Percentiles rank a stretch among this genome's conserved stretches.
Conservation (phyloP, 2,329 filamentous ascomycete species). For the Cladophialophora chaetospira region DNA sequence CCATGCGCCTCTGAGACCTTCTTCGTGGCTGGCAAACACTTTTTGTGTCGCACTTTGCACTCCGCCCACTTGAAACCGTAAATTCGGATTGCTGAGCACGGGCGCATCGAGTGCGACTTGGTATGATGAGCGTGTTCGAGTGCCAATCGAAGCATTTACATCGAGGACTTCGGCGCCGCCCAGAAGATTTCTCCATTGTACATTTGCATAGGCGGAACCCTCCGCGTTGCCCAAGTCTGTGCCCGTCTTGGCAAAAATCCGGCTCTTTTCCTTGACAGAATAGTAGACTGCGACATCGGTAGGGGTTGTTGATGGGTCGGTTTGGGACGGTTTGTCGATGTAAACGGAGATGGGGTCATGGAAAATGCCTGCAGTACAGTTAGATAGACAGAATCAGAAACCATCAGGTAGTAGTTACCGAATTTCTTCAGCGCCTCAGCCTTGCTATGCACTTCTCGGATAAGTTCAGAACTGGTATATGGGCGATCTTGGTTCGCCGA, state of each 20-base stretch:
- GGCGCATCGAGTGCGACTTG: conserved; percentile 83
- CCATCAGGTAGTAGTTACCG: conserved; percentile 54
- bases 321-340: conserved; percentile 72
- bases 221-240: conserved; percentile 93
- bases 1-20: conserved; percentile 76
- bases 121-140: conserved; percentile 87
- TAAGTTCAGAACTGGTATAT: conserved; percentile 78
- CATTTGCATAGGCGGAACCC: conserved; percentile 87
- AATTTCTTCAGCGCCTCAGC: conserved; percentile 77
- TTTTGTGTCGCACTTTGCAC: conserved; percentile 84
- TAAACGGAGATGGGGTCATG: conserved; percentile 79
- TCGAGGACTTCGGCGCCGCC: conserved; percentile 90
- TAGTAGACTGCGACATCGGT: conserved; percentile 82
- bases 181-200: conserved; percentile 87
- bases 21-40: conserved; percentile 91
- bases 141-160: conserved; percentile 84
- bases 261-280: conserved; percentile 74
- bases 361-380: conserved; percentile 69
- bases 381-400: neutral
- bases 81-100: conserved; percentile 78
- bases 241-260: conserved; percentile 86
- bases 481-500: conserved; percentile 65
- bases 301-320: conserved; percentile 68
- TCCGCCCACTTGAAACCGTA: conserved; percentile 75
- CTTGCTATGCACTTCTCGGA: conserved; percentile 69